These are phyloP conservation scores for Cyberlindnera japonica DNA, from an alignment of 805 yeast genomes.

Conservation along the genomic window DNA sequence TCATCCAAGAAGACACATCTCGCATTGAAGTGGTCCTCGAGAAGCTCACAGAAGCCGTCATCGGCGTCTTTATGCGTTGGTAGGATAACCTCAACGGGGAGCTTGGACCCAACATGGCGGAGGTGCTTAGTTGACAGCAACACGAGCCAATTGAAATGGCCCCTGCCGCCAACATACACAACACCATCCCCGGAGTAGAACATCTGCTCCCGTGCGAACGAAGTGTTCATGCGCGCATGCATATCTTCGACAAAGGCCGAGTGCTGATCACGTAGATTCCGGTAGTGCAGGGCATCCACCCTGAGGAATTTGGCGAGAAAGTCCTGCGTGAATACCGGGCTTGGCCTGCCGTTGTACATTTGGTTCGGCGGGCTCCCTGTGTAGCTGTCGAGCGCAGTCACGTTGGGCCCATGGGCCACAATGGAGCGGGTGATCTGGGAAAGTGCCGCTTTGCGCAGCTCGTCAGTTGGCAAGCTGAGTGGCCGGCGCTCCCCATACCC, in stretches of 20 bases:
- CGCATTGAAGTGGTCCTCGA: slow-evolving; percentile 62
- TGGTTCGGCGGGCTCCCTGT: slow-evolving; percentile 1
- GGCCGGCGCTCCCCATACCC: too few species aligned
- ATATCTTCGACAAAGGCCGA: slow-evolving; percentile 39
- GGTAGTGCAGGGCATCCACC: slow-evolving; percentile 39
- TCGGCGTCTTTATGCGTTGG: slow-evolving; percentile 63
- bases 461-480: too few species aligned
- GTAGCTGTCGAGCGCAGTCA: slow-evolving; percentile 3
- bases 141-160: slow-evolving; percentile 53
- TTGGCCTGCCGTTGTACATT: slow-evolving; percentile 18
- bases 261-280: slow-evolving; percentile 46
- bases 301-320: slow-evolving; percentile 48
- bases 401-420: slow-evolving; percentile 4
- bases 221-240: slow-evolving; percentile 39
- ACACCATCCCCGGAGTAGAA: slow-evolving; percentile 52
- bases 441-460: slow-evolving; percentile 1
- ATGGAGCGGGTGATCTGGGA: slow-evolving; percentile 2
- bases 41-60: slow-evolving; percentile 53
- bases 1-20: slow-evolving; percentile 61
- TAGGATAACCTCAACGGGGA: slow-evolving; percentile 70
- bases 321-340: slow-evolving; percentile 48
- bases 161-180: slow-evolving; percentile 64
- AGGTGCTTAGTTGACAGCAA: slow-evolving; percentile 46
- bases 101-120: slow-evolving; percentile 45
- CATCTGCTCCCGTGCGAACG: slow-evolving; percentile 52